These are phyloP conservation scores for Cyclotella atomus DNA, from an alignment of 108 stramenopile genomes.

Conservation along the genomic window DNA sequence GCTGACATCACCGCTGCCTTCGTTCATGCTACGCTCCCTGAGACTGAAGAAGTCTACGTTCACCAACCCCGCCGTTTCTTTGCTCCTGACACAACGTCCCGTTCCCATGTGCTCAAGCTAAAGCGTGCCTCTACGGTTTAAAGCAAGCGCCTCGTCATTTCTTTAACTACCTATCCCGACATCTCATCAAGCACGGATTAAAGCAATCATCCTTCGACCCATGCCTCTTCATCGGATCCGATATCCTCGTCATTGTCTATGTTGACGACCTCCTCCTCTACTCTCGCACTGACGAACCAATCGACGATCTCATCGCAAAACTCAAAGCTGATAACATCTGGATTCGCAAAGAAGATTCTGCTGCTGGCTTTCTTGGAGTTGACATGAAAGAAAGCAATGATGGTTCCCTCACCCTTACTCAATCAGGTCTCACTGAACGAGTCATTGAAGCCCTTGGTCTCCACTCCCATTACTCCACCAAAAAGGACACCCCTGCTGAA, in stretches of 20 bases:
- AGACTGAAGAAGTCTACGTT: constrained; percentile 42
- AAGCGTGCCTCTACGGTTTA: constrained; percentile 43
- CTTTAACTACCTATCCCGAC: constrained; percentile 11
- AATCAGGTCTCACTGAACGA: too few relatives aligned
- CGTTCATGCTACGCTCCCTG: constrained; percentile 45
- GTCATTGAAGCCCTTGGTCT: constrained; percentile 4
- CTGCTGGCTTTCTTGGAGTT: constrained; percentile 48
- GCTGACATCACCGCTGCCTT: constrained; percentile 56
- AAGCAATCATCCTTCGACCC: constrained; percentile 42
- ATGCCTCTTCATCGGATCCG: constrained; percentile 44
- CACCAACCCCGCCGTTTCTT: constrained; percentile 41
- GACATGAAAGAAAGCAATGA: constrained; percentile 25
- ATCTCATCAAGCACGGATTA: constrained; percentile 15
- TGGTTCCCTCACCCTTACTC: constrained; percentile 37
- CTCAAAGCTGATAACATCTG: neutral
- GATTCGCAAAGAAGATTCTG: neutral
- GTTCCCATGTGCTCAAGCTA: constrained; percentile 18
- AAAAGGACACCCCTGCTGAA: constrained; percentile 1
- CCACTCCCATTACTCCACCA: neutral
- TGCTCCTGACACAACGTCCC: neutral
- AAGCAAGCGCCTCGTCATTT: constrained; percentile 29
- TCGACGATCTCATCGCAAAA: neutral
- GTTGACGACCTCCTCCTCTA: constrained; percentile 13
- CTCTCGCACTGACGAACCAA: neutral
- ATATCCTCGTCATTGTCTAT: constrained; percentile 34